phyloP scores from a whole-genome alignment of 2,329 filamentous ascomycete genomes.

The Aspergillus sp. region DNA sequence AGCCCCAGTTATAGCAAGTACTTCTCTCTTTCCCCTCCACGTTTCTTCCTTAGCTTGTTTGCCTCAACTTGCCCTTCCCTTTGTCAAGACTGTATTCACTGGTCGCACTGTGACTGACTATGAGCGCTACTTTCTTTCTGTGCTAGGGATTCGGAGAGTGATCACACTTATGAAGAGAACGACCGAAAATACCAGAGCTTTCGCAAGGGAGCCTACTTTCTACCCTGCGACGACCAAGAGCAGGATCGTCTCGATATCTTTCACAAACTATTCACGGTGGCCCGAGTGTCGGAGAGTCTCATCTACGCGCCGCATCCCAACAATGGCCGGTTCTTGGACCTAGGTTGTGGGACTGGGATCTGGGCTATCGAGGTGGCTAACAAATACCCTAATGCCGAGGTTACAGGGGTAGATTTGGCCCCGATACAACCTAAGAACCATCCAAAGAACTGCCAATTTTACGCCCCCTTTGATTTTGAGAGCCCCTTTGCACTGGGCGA shows the following conservation, averaged over 20 bases:
- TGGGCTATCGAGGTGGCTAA: conserved; percentile 88
- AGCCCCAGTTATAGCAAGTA: conserved; percentile 28
- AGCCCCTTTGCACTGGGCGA: conserved; percentile 71
- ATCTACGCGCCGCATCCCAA: conserved; percentile 46
- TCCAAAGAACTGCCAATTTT: conserved; percentile 70
- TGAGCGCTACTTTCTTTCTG: conserved; percentile 7
- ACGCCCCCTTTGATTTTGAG: conserved; percentile 75
- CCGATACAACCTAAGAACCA: conserved; percentile 70
- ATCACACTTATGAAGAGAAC: conserved; percentile 63
- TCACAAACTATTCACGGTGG: conserved; percentile 74
- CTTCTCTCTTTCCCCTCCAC: conserved; percentile 20
- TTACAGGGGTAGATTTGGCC: conserved; percentile 65
- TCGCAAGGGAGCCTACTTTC: conserved; percentile 71
- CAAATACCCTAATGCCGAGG: conserved; percentile 63
- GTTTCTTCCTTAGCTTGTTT: background rate
- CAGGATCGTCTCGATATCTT: conserved; percentile 80
- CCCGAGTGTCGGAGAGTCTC: conserved; percentile 55
- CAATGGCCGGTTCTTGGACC: conserved; percentile 59
- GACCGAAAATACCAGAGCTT: conserved; percentile 72
- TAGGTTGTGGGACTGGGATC: conserved; percentile 88
- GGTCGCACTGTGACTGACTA: conserved; percentile 23
- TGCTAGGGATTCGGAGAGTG: conserved; percentile 40
- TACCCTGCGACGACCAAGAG: conserved; percentile 78
- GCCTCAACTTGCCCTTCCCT: background rate
- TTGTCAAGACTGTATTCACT: background rate